Percentiles rank a stretch among this genome's conserved stretches.
Evolutionary conservation across 768 basidiomycete genomes (phyloP).

Genomic region (Cystofilobasidium ferigula): DNA sequence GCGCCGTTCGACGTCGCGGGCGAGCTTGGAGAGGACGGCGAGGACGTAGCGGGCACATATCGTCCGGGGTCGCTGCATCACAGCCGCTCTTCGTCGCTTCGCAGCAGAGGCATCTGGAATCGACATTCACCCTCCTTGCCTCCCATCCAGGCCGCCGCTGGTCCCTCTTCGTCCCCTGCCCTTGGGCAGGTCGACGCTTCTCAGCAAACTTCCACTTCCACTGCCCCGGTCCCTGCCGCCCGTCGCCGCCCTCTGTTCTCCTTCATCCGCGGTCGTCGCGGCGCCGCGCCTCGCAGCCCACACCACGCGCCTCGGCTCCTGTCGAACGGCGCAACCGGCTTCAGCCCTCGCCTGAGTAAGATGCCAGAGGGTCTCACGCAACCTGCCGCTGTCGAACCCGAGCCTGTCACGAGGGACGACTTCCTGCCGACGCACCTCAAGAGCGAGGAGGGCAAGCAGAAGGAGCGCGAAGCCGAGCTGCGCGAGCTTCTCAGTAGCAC

Average conservation of each 20-base stretch:
- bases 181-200: neutral
- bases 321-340: neutral
- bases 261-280: conserved; percentile 2
- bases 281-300: neutral
- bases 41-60: neutral
- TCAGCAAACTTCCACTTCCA: neutral
- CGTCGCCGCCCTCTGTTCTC: neutral
- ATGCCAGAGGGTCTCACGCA: neutral
- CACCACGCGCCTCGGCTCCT: conserved; percentile 1
- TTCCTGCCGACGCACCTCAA: conserved; percentile 23
- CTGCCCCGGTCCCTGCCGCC: neutral
- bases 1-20: neutral
- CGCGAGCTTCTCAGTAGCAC: conserved; percentile 13
- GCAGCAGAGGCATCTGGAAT: neutral
- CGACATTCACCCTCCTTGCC: neutral
- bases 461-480: conserved; percentile 10
- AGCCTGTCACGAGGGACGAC: conserved; percentile 8
- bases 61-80: neutral
- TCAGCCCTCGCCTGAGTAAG: neutral
- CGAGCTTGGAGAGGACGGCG: neutral
- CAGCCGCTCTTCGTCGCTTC: conserved; percentile 1
- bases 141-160: neutral
- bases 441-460: conserved; percentile 22
- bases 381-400: neutral
- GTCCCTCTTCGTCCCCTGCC: neutral